A percentile compares a stretch with the other conserved stretches of the same genome.
phyloP scores from a whole-genome alignment of 2,329 filamentous ascomycete species.

The Trichoderma koningii region DNA sequence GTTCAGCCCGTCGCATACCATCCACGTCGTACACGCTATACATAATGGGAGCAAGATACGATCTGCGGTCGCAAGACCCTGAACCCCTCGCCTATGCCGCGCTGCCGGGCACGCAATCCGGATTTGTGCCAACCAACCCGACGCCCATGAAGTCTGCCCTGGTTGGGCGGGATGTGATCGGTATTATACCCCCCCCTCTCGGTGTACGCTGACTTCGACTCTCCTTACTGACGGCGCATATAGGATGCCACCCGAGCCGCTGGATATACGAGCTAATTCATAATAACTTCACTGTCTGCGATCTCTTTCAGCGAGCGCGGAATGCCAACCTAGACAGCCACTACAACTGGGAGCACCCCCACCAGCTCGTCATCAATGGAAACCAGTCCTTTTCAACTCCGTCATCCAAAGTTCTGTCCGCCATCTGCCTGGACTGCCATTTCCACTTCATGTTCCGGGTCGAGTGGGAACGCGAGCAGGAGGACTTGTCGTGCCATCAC shows the following conservation, averaged over 20 bases:
- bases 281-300: conserved; percentile 42
- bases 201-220: background rate
- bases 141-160: conserved; percentile 40
- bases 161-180: conserved; percentile 34
- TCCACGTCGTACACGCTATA: background rate
- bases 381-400: conserved; percentile 42
- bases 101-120: conserved; percentile 39
- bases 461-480: conserved; percentile 38
- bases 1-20: background rate
- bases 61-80: conserved; percentile 36
- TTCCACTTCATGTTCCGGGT: conserved; percentile 47
- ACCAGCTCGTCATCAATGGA: conserved; percentile 44
- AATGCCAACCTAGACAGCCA: conserved; percentile 37
- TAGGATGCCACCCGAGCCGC: conserved; percentile 45
- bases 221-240: conserved; percentile 26
- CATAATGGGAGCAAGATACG: conserved; percentile 37
- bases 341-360: conserved; percentile 41
- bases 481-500: conserved; percentile 37
- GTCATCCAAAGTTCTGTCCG: conserved; percentile 38
- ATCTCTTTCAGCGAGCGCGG: conserved; percentile 42
- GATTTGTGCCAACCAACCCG: conserved; percentile 38
- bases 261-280: conserved; percentile 47
- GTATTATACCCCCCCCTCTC: conserved; percentile 33
- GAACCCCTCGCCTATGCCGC: conserved; percentile 37
- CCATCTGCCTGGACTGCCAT: conserved; percentile 46